Evolutionary conservation across 1,284 basidiomycete genomes (phyloP).

Genomic region (Exobasidium rhododendri): DNA sequence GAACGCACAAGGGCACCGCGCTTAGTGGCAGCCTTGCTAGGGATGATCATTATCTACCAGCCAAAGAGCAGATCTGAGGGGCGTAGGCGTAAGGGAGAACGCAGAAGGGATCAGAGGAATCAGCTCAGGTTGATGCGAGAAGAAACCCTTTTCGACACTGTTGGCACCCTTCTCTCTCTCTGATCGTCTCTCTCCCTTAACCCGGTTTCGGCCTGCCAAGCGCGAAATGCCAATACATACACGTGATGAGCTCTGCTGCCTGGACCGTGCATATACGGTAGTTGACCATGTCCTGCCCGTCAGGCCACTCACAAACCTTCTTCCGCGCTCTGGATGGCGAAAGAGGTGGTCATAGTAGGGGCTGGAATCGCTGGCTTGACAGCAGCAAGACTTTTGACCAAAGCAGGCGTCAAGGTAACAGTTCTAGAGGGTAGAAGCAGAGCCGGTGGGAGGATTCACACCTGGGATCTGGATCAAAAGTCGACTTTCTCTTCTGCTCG

Average conservation of each 20-base stretch:
- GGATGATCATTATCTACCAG: background rate
- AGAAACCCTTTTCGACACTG: background rate
- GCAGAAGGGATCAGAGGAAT: background rate
- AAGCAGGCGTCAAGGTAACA: background rate
- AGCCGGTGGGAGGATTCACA: background rate
- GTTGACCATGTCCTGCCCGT: background rate
- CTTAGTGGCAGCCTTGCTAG: background rate
- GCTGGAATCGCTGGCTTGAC: background rate
- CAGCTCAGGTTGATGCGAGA: background rate
- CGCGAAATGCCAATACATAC: too few relatives aligned
- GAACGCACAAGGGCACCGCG: background rate
- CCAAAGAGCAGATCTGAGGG: background rate
- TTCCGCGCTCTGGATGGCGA: background rate
- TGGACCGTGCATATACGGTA: background rate
- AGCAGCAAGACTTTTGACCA: background rate
- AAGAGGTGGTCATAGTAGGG: background rate
- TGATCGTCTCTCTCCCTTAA: too few relatives aligned
- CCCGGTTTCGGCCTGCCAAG: background rate
- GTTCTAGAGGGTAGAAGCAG: slow-evolving; percentile 4
- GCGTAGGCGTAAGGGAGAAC: background rate
- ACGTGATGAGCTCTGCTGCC: too few relatives aligned
- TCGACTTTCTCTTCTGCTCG: background rate
- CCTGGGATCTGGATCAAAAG: background rate
- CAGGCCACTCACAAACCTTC: background rate
- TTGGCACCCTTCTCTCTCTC: background rate